These are phyloP conservation scores for Phialemonium atrogriseum DNA, from an alignment of 2,329 filamentous ascomycete species.

Conservation along the genomic window DNA sequence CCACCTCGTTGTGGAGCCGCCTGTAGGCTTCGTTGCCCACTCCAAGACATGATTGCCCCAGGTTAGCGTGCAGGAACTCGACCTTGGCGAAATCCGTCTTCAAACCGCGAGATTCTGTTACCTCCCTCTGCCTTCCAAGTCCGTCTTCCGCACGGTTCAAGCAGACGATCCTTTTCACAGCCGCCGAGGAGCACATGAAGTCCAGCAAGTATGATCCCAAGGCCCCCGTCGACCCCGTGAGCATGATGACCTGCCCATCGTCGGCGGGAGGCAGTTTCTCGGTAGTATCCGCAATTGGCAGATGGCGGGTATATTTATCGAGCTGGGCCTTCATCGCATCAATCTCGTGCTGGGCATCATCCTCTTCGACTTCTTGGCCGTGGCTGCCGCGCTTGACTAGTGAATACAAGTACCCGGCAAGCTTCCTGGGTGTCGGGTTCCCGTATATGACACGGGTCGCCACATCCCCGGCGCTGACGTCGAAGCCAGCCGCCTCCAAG, in stretches of 20 bases:
- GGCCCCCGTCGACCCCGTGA: conserved; percentile 42
- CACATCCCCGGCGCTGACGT: conserved; percentile 23
- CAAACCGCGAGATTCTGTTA: conserved; percentile 29
- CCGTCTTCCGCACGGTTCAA: conserved; percentile 39
- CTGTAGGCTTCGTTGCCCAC: conserved; percentile 27
- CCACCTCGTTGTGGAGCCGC: conserved; percentile 27
- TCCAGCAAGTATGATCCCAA: conserved; percentile 39
- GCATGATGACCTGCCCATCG: conserved; percentile 26
- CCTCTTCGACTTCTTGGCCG: conserved; percentile 1
- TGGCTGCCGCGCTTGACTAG: conserved; percentile 11
- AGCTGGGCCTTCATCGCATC: conserved; percentile 24
- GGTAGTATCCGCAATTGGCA: conserved; percentile 14
- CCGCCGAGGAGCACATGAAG: conserved; percentile 20
- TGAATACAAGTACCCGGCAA: conserved; percentile 25
- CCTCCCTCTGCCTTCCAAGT: conserved; percentile 27
- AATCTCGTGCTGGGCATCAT: conserved; percentile 9
- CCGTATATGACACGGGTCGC: conserved; percentile 30
- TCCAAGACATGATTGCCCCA: conserved; percentile 37
- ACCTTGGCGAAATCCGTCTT: conserved; percentile 26
- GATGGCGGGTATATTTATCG: conserved; percentile 24
- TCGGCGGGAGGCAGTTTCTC: conserved; percentile 20
- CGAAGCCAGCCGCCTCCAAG: conserved; percentile 20
- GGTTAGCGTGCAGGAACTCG: conserved; percentile 40
- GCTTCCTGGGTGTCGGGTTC: conserved; percentile 25
- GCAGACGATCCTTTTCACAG: conserved; percentile 34